Base-by-base conservation (phyloP, 805 yeast genomes). In the Saccharomycopsis sp. region DNA sequence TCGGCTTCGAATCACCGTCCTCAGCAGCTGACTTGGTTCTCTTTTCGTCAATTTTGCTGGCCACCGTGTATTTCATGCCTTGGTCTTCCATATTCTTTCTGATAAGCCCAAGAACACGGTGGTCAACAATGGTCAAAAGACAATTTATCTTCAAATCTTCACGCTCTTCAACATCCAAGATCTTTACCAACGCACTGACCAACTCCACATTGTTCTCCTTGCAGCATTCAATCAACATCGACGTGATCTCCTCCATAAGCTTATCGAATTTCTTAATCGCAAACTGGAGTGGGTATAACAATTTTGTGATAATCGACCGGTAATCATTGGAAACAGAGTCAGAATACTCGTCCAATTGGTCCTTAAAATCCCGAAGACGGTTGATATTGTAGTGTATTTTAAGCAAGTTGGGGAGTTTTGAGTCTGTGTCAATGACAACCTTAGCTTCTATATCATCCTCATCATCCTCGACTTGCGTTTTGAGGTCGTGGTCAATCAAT, bases 131-230 rank as follows among this genome's bases (percentile, higher is more conserved):
- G 2, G 62, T 65, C 57, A 60, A 66, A 2, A 74, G 67, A 1
- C 74, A 70, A 5, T 67, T 68, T 22, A 75, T 77, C 55, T 85
- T 83, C 61, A 84, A 70, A 67, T 94, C 99, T 66, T 89, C 90
- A 29, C 79, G 75, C 63, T 87, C 89, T 70, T 94, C 99, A 63
- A 75, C 78, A 63, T 91, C 96, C 50, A 94, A 76, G 17, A 94
- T 81, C 63, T 89, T 87, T 49, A 90, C 84, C 53, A 87, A 69
- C 56, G 92, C 82, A 42, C 85, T 84, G 0, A 89, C 83, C 63
- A 91, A 74, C 35, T 86, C 82, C 35, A 73, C 71, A 67, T 92
- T 89, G 0, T 83, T 87, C 19, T 80, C 83, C 57, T 87, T 84
- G 3, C 87, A 77, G 19, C 87, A 78, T 69, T 91, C 97, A 8